phyloP scores from a whole-genome alignment of 2,329 filamentous ascomycete genomes.

The Diaporthe amygdali region DNA sequence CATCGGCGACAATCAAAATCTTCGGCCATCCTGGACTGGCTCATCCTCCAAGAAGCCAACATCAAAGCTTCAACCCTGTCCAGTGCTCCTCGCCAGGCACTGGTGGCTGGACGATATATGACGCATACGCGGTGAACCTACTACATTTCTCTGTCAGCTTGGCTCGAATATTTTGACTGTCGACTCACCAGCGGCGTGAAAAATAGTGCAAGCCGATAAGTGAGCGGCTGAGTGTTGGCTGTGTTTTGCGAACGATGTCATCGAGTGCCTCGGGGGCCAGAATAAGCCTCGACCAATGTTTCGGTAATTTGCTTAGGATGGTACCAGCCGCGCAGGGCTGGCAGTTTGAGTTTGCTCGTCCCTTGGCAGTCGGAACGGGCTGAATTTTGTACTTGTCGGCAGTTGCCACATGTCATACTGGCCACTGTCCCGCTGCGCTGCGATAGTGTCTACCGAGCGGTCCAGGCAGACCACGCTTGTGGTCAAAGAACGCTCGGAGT shows the following conservation, averaged over 20 bases:
- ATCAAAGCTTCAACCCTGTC: neutral
- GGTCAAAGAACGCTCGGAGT: neutral
- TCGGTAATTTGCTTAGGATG: neutral
- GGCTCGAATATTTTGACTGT: neutral
- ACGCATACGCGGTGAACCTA: neutral
- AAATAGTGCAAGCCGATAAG: neutral
- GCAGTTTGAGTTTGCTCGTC: neutral
- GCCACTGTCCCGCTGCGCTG: neutral
- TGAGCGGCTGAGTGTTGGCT: neutral
- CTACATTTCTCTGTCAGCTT: neutral
- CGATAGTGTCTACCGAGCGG: too few relatives aligned
- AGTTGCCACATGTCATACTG: neutral
- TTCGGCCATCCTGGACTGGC: neutral
- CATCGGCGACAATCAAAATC: neutral
- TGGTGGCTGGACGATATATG: neutral
- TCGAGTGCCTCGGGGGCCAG: neutral
- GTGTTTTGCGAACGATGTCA: neutral
- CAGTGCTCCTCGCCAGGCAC: too few relatives aligned
- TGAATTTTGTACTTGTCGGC: neutral
- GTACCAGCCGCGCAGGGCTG: constrained; percentile 9
- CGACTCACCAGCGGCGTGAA: neutral
- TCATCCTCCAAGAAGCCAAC: neutral
- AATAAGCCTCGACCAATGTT: constrained; percentile 13
- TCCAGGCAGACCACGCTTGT: neutral
- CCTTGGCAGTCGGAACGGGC: neutral